Conservation (phyloP, 2,329 filamentous ascomycete genomes). For the Trichoderma gracile region DNA sequence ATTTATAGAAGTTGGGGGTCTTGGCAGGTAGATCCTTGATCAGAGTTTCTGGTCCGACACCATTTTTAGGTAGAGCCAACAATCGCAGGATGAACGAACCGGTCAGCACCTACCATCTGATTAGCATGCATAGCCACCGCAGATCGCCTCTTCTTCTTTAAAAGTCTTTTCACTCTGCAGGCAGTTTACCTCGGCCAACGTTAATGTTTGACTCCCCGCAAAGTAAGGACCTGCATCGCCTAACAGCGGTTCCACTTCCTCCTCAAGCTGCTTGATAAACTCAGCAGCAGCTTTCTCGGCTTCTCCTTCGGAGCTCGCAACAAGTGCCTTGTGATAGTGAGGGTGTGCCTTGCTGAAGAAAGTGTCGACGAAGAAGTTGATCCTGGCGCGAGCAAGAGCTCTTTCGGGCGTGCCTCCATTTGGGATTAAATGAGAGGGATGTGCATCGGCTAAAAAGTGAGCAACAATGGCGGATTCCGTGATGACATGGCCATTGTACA, state of each 20-base stretch:
- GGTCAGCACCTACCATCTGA: constrained; percentile 52
- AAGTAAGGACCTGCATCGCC: constrained; percentile 60
- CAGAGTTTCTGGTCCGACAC: constrained; percentile 53
- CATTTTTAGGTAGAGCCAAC: constrained; percentile 54
- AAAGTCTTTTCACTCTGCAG: background rate
- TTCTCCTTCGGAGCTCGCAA: constrained; percentile 52
- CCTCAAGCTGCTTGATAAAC: constrained; percentile 58
- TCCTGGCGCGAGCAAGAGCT: constrained; percentile 63
- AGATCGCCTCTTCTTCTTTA: no score
- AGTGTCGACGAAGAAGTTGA: constrained; percentile 72
- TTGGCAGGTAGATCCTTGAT: constrained; percentile 49
- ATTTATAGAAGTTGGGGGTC: constrained; percentile 68
- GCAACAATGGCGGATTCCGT: constrained; percentile 73
- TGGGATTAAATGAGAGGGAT: constrained; percentile 67
- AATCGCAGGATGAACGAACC: constrained; percentile 68
- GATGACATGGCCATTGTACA: constrained; percentile 67
- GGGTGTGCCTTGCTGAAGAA: constrained; percentile 63
- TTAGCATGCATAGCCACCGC: constrained; percentile 19
- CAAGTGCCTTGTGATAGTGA: constrained; percentile 49
- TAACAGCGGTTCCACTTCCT: constrained; percentile 74
- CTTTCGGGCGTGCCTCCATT: constrained; percentile 52
- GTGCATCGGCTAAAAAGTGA: constrained; percentile 68
- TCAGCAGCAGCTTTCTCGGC: constrained; percentile 50
- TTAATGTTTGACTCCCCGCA: constrained; percentile 63
- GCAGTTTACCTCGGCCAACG: constrained; percentile 67